Base-by-base conservation (phyloP, 192 early-diverging fungal species). In the Entomortierella chlamydospora region DNA sequence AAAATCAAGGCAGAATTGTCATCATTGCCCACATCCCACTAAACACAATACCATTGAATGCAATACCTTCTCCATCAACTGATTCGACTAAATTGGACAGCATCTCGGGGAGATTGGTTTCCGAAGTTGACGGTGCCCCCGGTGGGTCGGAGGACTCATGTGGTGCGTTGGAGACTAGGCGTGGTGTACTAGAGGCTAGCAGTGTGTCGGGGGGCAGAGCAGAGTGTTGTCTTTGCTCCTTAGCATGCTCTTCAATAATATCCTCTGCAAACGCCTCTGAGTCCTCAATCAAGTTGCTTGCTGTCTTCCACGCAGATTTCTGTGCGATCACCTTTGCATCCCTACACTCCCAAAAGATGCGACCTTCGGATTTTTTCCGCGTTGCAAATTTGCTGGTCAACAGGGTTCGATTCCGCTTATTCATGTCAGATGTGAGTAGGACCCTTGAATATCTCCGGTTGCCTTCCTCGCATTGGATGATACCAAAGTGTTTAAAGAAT, bases 261-360 rank as follows among this genome's bases (percentile, higher is more conserved):
- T 13, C 31, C 61, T 26, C 49, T 28, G 29, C 49, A 28, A 63
- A 63, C 25, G 47, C 43, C 20, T 63, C 29, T 31, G 47, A 63
- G 61, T 45, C 61, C 30, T 37, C 45, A 43, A 63, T 51, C 61
- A 63, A 23, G n/a, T 63, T 34, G 61, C 61, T 45, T 63, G 61
- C 61, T 37, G 49, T 63, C 45, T 50, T 63, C 61, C 61, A 63
- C 22, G 61, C 49, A 20, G 43, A 49, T 51, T 63, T 34, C 3
- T 63, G 25, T 5, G 61, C 61, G 49, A 63, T 34, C 43, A 29
- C 49, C 20, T 51, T 63, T 4, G 61, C 45, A 34, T 47, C 50
- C 61, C 20, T 7, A 10, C 49, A 20, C 47, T 63, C 61, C 61
- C 61, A 63, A 51, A 47, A 63, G 1, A 51, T 63, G 43, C 18